Conservation (phyloP, 1,139 yeast genomes). For the Pichia sp. region DNA sequence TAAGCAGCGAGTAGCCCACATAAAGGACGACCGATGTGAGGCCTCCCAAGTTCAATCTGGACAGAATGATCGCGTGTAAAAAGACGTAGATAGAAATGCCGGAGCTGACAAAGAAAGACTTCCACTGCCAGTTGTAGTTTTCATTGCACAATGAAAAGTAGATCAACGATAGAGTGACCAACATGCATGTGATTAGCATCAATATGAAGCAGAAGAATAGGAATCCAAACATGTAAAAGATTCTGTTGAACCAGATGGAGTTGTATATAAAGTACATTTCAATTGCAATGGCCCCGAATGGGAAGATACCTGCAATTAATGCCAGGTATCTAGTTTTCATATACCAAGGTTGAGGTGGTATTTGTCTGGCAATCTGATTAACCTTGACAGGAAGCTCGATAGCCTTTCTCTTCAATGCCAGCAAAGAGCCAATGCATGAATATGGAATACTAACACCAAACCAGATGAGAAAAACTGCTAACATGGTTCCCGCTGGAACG, state of each 20-base stretch:
- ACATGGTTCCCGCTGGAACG: conserved; percentile 86
- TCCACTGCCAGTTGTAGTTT: conserved; percentile 98
- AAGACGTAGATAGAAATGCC: conserved; percentile 85
- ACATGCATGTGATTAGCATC: conserved; percentile 76
- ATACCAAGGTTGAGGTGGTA: conserved; percentile 88
- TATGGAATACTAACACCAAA: conserved; percentile 80
- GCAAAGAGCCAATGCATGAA: conserved; percentile 72
- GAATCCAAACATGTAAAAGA: conserved; percentile 97
- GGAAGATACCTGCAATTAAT: conserved; percentile 82
- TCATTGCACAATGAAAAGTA: conserved; percentile 87
- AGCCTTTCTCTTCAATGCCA: conserved; percentile 65
- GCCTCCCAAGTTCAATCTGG: conserved; percentile 68
- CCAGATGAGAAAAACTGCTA: conserved; percentile 81
- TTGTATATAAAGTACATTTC: conserved; percentile 87
- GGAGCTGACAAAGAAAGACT: conserved; percentile 82
- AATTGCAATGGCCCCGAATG: conserved; percentile 92
- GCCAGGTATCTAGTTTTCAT: conserved; percentile 64
- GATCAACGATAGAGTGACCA: conserved; percentile 75
- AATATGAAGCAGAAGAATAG: conserved; percentile 80
- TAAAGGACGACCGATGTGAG: conserved; percentile 74
- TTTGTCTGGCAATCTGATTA: conserved; percentile 92
- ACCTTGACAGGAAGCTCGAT: conserved; percentile 76
- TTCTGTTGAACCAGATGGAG: conserved; percentile 90
- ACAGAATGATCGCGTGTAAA: conserved; percentile 72
- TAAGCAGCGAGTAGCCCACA: conserved; percentile 77